Percentiles rank a stretch among this genome's conserved stretches.
Conservation (phyloP, 2,329 filamentous ascomycete genomes). For the Aspergillus sp. region DNA sequence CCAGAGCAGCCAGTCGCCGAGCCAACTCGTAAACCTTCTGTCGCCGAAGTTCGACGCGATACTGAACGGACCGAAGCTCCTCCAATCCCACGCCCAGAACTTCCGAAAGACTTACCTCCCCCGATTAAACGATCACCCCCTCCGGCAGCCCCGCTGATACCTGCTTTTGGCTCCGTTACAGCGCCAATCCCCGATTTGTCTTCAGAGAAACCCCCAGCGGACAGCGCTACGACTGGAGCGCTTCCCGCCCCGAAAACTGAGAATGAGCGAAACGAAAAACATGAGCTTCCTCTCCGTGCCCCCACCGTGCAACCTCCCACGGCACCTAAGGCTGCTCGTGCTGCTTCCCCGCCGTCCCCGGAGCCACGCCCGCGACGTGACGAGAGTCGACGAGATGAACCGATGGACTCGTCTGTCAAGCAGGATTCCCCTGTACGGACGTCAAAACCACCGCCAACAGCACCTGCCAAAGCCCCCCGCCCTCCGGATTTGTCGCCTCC, state of each 20-base stretch:
- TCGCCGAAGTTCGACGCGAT: conserved; percentile 33
- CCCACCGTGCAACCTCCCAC: conserved; percentile 39
- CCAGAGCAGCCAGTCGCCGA: conserved; percentile 26
- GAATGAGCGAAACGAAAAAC: conserved; percentile 29
- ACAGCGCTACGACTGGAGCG: conserved; percentile 8
- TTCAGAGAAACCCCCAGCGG: conserved; percentile 20
- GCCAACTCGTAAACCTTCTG: conserved; percentile 23
- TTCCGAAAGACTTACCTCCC: conserved; percentile 25
- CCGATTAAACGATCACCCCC: conserved; percentile 34
- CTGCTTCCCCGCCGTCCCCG: conserved; percentile 20
- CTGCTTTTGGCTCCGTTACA: conserved; percentile 41
- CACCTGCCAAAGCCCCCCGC: conserved; percentile 12
- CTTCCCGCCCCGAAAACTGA: conserved; percentile 14
- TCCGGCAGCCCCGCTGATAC: conserved; percentile 41
- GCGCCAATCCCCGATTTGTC: conserved; percentile 24
- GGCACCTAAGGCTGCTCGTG: conserved; percentile 44
- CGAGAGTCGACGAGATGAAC: conserved; percentile 10
- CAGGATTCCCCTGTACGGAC: conserved; percentile 24
- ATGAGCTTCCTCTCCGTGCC: conserved; percentile 18
- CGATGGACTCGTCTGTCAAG: neutral
- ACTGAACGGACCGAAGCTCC: conserved; percentile 26
- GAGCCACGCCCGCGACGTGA: conserved; percentile 28
- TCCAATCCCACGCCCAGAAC: conserved; percentile 25
- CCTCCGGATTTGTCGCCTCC: conserved; percentile 34
- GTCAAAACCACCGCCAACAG: conserved; percentile 18